Evolutionary conservation across 768 basidiomycete species (phyloP).

Genomic region (Mycena amicta): DNA sequence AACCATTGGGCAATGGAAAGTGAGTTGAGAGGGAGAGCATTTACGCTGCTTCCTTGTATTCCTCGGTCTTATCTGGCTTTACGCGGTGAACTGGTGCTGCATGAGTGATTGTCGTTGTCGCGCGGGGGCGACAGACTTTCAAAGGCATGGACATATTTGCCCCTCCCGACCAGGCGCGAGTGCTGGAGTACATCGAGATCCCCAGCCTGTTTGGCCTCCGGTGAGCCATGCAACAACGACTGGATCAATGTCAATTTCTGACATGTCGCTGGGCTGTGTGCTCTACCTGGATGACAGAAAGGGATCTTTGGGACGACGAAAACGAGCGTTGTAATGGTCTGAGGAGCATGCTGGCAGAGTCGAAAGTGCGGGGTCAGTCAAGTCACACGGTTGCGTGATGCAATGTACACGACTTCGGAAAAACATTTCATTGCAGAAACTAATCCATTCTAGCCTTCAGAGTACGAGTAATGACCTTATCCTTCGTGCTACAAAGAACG

Average conservation of each 20-base stretch:
- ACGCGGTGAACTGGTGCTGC: constrained; percentile 73
- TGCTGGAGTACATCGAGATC: constrained; percentile 80
- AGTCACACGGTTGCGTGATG: too few species aligned
- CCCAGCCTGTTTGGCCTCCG: constrained; percentile 83
- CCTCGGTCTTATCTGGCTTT: constrained; percentile 75
- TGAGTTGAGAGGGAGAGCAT: constrained; percentile 10
- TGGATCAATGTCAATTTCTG: constrained; percentile 41
- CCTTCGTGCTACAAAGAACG: constrained; percentile 57
- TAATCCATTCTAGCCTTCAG: constrained; percentile 93
- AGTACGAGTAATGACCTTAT: constrained; percentile 78
- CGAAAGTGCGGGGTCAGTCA: not conserved
- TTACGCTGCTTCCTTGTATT: constrained; percentile 89
- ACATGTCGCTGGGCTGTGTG: too few species aligned
- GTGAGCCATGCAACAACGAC: constrained; percentile 92
- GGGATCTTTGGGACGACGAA: constrained; percentile 42
- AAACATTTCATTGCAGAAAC: constrained; percentile 18
- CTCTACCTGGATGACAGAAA: constrained; percentile 63
- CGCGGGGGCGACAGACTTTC: constrained; percentile 61
- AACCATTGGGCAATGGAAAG: constrained; percentile 11
- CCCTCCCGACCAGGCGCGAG: constrained; percentile 84
- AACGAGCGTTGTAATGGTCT: constrained; percentile 18
- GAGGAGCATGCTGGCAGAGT: constrained; percentile 13
- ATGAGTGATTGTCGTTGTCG: not conserved
- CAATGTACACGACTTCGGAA: not conserved
- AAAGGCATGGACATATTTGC: constrained; percentile 92